These are phyloP conservation scores for Leccinum truebloodii DNA, from an alignment of 768 basidiomycete species.

Conservation along the genomic window DNA sequence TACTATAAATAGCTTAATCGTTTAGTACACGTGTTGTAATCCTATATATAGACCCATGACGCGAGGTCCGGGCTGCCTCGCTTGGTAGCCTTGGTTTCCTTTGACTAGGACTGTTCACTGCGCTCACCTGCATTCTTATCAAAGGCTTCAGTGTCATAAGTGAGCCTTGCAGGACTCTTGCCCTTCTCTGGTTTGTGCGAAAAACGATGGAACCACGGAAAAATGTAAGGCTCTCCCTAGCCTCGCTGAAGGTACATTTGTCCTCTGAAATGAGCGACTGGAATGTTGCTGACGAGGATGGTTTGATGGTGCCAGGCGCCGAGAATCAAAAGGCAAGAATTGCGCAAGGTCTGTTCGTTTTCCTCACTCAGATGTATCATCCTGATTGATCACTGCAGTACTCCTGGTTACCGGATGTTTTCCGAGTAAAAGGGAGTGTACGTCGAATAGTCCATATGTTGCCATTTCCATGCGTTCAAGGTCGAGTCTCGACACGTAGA, in stretches of 20 bases:
- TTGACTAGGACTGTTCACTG: background rate
- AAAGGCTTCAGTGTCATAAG: constrained; percentile 1
- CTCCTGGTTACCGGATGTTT: constrained; percentile 88
- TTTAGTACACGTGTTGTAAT: constrained; percentile 8
- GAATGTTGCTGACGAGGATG: background rate
- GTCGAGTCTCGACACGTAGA: constrained; percentile 38
- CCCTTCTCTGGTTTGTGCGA: background rate
- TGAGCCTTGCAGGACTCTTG: background rate
- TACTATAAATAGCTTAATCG: background rate
- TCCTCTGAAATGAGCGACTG: background rate
- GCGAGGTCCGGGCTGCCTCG: background rate
- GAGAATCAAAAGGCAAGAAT: constrained; percentile 49
- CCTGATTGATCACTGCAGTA: constrained; percentile 45
- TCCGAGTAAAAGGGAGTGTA: constrained; percentile 82
- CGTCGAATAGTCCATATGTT: constrained; percentile 28
- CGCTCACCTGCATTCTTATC: background rate
- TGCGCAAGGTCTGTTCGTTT: constrained; percentile 47
- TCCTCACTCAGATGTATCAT: background rate
- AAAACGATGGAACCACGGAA: constrained; percentile 27
- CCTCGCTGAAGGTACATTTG: constrained; percentile 29
- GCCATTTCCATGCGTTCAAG: constrained; percentile 9
- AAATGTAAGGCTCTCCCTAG: constrained; percentile 16
- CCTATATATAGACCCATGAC: background rate
- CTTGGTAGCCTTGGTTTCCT: background rate
- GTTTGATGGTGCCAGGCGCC: constrained; percentile 33